These are phyloP conservation scores for Trichoderma sp. DNA, from an alignment of 2,329 filamentous ascomycete species.

Conservation along the genomic window DNA sequence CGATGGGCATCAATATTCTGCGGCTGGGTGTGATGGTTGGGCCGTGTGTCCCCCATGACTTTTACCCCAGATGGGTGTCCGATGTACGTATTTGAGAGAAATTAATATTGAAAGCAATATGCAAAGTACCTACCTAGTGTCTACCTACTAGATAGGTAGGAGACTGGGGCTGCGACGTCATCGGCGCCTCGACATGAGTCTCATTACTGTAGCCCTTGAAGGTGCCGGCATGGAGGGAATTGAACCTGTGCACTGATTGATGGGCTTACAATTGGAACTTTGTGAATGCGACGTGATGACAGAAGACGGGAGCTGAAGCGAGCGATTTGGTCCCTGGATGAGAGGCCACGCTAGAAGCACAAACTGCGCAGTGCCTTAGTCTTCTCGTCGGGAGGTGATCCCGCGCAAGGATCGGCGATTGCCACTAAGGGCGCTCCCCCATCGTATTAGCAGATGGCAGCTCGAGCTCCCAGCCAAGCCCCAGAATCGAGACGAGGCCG, in stretches of 20 bases:
- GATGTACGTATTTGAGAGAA: background rate
- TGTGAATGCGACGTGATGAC: background rate
- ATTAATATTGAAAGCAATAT: background rate
- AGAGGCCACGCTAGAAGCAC: background rate
- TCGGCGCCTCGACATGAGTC: background rate
- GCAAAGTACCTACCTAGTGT: background rate
- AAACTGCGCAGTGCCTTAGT: no score
- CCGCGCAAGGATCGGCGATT: background rate
- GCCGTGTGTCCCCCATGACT: background rate
- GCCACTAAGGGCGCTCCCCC: background rate
- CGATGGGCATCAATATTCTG: constrained; percentile 4
- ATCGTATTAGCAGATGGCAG: background rate
- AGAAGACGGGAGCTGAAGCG: background rate
- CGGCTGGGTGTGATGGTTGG: background rate
- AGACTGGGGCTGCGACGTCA: background rate
- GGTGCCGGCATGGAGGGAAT: background rate
- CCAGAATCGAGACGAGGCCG: constrained; percentile 4
- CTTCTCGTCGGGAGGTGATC: background rate
- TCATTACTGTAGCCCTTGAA: background rate
- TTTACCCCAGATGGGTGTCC: background rate
- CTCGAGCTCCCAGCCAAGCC: constrained; percentile 1
- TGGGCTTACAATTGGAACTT: background rate
- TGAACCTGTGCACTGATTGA: background rate
- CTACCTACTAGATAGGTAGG: background rate
- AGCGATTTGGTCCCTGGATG: background rate